A percentile compares a stretch with the other conserved stretches of the same genome.
Evolutionary conservation across 2,329 filamentous ascomycete species (phyloP).

Genomic region (Esteya vermicola): DNA sequence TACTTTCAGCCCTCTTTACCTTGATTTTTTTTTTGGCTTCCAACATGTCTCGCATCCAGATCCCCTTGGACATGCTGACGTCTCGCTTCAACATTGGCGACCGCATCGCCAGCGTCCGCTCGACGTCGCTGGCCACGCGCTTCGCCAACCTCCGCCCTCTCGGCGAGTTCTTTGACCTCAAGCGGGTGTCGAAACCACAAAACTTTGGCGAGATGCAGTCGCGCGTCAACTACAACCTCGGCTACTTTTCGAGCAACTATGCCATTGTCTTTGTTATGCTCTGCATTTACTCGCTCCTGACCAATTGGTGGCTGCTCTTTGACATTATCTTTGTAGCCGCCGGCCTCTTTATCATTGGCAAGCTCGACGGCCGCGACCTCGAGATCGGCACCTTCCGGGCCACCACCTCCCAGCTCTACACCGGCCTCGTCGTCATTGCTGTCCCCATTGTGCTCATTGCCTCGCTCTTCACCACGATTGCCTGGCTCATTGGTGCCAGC

Average conservation of each 20-base stretch:
- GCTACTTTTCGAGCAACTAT: conserved; percentile 98
- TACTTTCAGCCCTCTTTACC: not conserved
- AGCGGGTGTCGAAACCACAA: conserved; percentile 84
- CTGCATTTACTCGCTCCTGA: conserved; percentile 86
- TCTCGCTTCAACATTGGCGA: conserved; percentile 77
- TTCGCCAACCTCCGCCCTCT: conserved; percentile 88
- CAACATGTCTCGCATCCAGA: conserved; percentile 73
- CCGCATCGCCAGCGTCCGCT: conserved; percentile 71
- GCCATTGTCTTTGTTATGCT: conserved; percentile 87
- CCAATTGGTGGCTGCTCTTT: conserved; percentile 75
- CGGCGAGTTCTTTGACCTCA: conserved; percentile 89
- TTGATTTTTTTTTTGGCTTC: not conserved
- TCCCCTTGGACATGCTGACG: conserved; percentile 82
- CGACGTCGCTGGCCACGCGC: conserved; percentile 62
- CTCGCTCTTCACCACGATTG: conserved; percentile 68
- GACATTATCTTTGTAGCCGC: conserved; percentile 78
- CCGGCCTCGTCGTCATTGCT: conserved; percentile 65
- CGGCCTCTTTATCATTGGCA: conserved; percentile 85
- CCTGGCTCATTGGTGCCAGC: conserved; percentile 93
- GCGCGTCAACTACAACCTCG: conserved; percentile 91
- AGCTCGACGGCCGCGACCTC: conserved; percentile 76
- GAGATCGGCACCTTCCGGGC: conserved; percentile 72
- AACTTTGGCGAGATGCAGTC: conserved; percentile 83
- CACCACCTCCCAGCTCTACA: conserved; percentile 89
- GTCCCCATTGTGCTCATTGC: conserved; percentile 77